Evolutionary conservation across 495 filamentous ascomycete genomes (phyloP), one percentile per base, ranked within the genome.

Genomic region (Penicillium mononematosum): DNA sequence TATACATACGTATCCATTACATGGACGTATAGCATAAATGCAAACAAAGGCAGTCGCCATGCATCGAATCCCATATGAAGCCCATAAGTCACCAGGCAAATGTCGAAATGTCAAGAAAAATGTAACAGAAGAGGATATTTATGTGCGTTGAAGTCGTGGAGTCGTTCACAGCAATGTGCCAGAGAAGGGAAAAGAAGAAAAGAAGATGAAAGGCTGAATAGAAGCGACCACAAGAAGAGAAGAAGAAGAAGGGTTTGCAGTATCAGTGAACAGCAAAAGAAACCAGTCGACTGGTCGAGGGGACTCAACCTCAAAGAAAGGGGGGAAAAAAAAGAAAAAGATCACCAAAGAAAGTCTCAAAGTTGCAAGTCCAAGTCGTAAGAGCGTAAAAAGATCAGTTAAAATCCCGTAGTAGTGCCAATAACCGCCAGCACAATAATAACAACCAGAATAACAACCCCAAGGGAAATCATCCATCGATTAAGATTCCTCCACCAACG

Each of bases 401-500:
- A 79, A 46, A 79, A 76, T 34, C 75, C 75, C 22, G 70, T 68
- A 7, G 68, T 78, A 27, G 75, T 75, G 20, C 76, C 86, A 32
- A 91, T 74, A 56, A 85, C 79, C 55, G 83, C 81, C 25, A 89
- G 77, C 17, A 78, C 80, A 59, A 81, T 78, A 55, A 96, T 80
- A 25, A 87, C 84, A 52, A 83, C 84, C 54, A 96, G 82, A 32
- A 98, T 83, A 54, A 88, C 73, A 14, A 94, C 66, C 16, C 94
- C 94, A 46, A 95, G 63, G 41, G 89, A 72, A 50, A 85, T 85
- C 90, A 98, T 92, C 64, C 86, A 81, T 42, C 91, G 86, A 71
- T 98, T 98, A 45, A 97, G 78, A 56, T 83, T 88, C 56, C 94
- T 82, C 94, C 94, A 98, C 92, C 93, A 97, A 38, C 83, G 80